Evolutionary conservation across 257 asterid genomes (phyloP).

Genomic region (Echites panduratus): DNA sequence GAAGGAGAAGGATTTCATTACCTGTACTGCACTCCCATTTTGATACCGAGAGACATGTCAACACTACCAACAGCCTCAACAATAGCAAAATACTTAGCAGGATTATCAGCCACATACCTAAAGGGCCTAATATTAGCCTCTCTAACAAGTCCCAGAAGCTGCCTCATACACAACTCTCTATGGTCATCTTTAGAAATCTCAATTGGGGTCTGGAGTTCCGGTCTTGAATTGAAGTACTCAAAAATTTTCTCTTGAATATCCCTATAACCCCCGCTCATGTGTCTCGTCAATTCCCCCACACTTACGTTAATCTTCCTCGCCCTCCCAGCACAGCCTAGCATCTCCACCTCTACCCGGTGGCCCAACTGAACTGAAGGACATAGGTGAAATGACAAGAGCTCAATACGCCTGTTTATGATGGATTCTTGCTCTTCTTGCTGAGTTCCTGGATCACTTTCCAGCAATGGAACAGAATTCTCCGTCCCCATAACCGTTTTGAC

Average conservation of each 20-base stretch:
- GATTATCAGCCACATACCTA: constrained; percentile 61
- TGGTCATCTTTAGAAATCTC: constrained; percentile 87
- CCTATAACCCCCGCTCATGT: constrained; percentile 78
- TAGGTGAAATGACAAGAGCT: constrained; percentile 49
- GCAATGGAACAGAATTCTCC: constrained; percentile 4
- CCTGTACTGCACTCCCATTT: constrained; percentile 98
- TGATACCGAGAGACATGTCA: constrained; percentile 90
- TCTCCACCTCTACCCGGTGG: constrained; percentile 19
- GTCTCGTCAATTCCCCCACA: constrained; percentile 40
- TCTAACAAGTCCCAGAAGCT: constrained; percentile 68
- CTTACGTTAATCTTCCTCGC: constrained; percentile 43
- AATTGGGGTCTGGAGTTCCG: constrained; percentile 85
- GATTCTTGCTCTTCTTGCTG: constrained; percentile 5
- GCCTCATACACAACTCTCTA: constrained; percentile 86
- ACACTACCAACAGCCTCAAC: constrained; percentile 91
- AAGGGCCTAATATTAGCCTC: constrained; percentile 85
- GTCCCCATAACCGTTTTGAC: constrained; percentile 2
- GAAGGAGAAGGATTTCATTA: constrained; percentile 16
- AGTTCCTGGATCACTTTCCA: constrained; percentile 17
- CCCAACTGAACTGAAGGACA: constrained; percentile 15
- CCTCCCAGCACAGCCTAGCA: constrained; percentile 48
- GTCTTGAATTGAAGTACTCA: constrained; percentile 79
- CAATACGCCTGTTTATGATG: constrained; percentile 39
- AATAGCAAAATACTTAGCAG: constrained; percentile 82
- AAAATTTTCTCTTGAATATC: constrained; percentile 69